phyloP scores from a whole-genome alignment of 129 eudicot genomes.

The Scalesia atractyloides region DNA sequence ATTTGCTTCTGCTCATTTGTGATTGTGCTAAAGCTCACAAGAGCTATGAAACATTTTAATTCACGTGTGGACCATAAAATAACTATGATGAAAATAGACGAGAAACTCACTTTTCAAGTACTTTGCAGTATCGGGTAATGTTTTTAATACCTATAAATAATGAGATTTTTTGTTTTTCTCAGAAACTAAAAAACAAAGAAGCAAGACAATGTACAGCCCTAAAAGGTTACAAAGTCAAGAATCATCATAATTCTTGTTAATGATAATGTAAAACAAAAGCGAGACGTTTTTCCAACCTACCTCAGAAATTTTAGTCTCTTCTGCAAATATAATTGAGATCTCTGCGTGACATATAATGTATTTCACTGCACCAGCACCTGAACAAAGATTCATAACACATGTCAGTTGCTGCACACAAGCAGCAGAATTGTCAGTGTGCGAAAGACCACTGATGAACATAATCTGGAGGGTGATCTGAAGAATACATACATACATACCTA shows the following conservation, averaged over 20 bases:
- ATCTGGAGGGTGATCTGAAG: neutral
- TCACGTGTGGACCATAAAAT: neutral
- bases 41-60: constrained; percentile 44
- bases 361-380: constrained; percentile 92
- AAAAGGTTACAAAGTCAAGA: neutral
- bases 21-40: constrained; percentile 87
- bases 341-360: constrained; percentile 85
- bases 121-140: constrained; percentile 56
- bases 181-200: neutral
- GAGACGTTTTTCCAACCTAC: constrained; percentile 22
- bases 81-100: neutral
- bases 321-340: constrained; percentile 65
- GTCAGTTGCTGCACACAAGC: too few relatives aligned
- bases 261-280: neutral
- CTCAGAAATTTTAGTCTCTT: constrained; percentile 82
- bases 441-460: too few relatives aligned
- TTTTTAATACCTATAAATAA: constrained; percentile 61
- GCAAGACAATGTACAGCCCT: neutral
- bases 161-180: neutral
- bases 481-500: constrained; percentile 44
- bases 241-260: too few relatives aligned
- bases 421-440: too few relatives aligned
- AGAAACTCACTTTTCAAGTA: constrained; percentile 70
- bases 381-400: neutral
- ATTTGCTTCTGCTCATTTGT: constrained; percentile 52